Evolutionary conservation across 2,329 filamentous ascomycete species (phyloP).

Genomic region (Aureobasidium subglaciale): DNA sequence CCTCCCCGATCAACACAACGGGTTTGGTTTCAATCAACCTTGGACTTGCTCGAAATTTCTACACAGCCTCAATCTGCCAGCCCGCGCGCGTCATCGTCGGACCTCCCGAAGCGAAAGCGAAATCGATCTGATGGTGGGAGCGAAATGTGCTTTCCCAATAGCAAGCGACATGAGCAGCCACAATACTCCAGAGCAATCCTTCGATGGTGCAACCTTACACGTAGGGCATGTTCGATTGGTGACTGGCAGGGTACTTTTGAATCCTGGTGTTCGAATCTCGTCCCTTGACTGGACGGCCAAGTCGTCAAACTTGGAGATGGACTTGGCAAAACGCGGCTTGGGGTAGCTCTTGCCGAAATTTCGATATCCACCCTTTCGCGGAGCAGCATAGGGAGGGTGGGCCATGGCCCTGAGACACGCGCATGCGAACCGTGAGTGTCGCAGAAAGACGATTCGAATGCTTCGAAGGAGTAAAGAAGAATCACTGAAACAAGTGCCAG

Average conservation of each 20-base stretch:
- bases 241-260: neutral
- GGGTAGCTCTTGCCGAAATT: slow-evolving; percentile 6
- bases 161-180: neutral
- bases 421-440: neutral
- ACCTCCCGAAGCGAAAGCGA: neutral
- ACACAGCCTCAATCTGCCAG: slow-evolving; percentile 7
- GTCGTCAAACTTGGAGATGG: neutral
- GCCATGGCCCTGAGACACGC: neutral
- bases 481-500: neutral
- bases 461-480: neutral
- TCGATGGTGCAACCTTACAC: neutral
- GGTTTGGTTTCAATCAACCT: neutral
- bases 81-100: neutral
- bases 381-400: slow-evolving; percentile 1
- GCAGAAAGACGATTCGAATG: neutral
- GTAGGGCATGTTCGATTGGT: neutral
- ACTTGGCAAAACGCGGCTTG: neutral
- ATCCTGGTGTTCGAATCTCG: neutral
- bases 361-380: slow-evolving; percentile 8
- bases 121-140: neutral
- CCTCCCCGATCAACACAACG: neutral
- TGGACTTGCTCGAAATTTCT: neutral
- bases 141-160: neutral
- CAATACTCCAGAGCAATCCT: neutral
- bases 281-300: neutral